Evolutionary conservation across 305 asterid genomes (phyloP).

Genomic region (Plantago lanceolata): DNA sequence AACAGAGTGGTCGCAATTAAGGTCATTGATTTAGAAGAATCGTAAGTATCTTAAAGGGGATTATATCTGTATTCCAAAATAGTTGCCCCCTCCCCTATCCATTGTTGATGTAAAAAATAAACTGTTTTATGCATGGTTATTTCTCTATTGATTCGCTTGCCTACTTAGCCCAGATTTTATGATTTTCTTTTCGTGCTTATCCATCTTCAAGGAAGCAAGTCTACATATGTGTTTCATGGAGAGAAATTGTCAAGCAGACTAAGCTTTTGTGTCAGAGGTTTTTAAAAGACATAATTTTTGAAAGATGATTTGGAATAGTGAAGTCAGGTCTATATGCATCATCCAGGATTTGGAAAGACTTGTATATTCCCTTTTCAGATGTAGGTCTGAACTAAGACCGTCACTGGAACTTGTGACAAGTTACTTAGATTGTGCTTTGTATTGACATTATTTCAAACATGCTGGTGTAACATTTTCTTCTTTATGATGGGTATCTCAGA

Average conservation of each 20-base stretch:
- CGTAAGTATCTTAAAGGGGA: constrained; percentile 59
- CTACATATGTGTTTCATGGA: neutral
- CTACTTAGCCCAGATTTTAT: neutral
- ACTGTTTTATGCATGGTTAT: constrained; percentile 6
- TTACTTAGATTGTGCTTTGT: neutral
- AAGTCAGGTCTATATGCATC: neutral
- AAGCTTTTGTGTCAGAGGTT: constrained; percentile 9
- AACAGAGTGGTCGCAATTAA: constrained; percentile 88
- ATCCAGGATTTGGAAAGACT: neutral
- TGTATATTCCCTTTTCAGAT: neutral
- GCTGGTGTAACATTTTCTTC: neutral
- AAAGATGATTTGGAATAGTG: constrained; percentile 1
- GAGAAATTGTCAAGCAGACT: constrained; percentile 8
- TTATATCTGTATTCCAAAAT: constrained; percentile 21
- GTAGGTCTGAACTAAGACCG: neutral
- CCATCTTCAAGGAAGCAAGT: neutral
- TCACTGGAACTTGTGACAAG: neutral
- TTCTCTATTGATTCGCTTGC: constrained; percentile 13
- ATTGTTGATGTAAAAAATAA: constrained; percentile 2
- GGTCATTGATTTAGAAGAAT: constrained; percentile 96
- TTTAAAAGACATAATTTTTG: constrained; percentile 3
- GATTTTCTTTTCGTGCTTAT: neutral
- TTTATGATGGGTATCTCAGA: too few relatives aligned
- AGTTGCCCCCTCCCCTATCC: constrained; percentile 15
- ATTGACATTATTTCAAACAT: neutral